Base-by-base conservation (phyloP, 2,329 filamentous ascomycete species). In the Plectosphaerella sp. region DNA sequence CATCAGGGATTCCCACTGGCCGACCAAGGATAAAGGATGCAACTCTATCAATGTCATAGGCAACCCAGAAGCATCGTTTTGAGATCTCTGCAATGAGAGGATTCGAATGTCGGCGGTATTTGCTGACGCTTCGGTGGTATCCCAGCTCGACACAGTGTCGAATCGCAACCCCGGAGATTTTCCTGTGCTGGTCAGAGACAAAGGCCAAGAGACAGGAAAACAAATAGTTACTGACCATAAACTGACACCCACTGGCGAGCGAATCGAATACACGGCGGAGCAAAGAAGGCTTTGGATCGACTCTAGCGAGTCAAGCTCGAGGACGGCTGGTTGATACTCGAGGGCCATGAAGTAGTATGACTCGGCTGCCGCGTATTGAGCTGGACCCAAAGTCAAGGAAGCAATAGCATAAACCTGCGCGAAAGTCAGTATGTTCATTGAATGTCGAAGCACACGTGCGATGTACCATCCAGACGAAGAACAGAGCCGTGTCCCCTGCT, bases 91-190 rank as follows among this genome's bases (percentile, higher is more conserved):
- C 56, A 52, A 56, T 56, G 5, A 67, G 43, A 1, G 50, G 36
- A 48, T 64, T 59, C 6, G 50, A 49, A 2, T 48, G 53, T 1
- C 5, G 37, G 11, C 50, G 47, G 24, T 52, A 59, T 12, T 47
- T 57, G 22, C 57, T 52, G n/a, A 57, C 54, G 52, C 58, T 66
- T 39, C 65, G 61, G 52, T 68, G 65, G 47, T 67, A 68, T n/a
- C 64, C 66, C 25, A 68, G 62, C 49, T 67, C 64, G n/a, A 67
- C 59, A 45, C 64, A 67, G 42, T 66, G 64, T 3, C 66, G 60
- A 8, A 68, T 58, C n/a, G 64, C 64, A 58, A 66, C 59, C 4
- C 65, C 66, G 12, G 64, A 66, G 9, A 68, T 53, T 52, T 65
- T 68, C 66, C 61, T 52, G 14, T 9, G 35, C 20, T 14, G 12